Evolutionary conservation across 257 asterid genomes (phyloP), one percentile per base, ranked within the genome.

Genomic region (Plectranthus barbatus): DNA sequence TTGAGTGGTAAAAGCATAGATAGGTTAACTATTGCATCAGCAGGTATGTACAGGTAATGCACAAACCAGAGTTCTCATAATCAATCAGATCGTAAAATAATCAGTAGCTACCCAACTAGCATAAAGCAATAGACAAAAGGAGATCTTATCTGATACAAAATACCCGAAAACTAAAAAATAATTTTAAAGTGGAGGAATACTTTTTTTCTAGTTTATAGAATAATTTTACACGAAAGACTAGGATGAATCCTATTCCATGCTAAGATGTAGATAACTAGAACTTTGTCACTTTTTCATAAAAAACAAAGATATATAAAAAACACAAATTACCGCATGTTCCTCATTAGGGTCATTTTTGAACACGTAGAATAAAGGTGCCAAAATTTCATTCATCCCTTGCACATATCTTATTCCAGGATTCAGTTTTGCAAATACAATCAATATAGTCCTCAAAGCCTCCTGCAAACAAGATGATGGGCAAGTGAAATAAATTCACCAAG

Each of bases 321-420:
- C 44, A 64, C 55, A 56, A 70, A 92, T 68, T 68, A 84, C 99
- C 48, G 78, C 81, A 61, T 83, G 81, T 74, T 92, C 97, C 69
- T 85, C 95, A 48, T 70, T 76, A 14, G 95, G 86, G 59, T 92
- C 99, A 63, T 77, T 89, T 71, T 76, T 82, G 78, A 89, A 85
- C 69, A 86, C 88, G 37, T 83, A 89, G 70, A 66, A 92, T 24
- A 92, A 70, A 48, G 99, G 99, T 2, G 99, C 99, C 72, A 92
- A 74, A 54, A 92, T 62, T 84, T 92, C 98, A 78, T 92, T 92
- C 98, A 92, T 92, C 73, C 98, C 98, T 80, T 92, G 98, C 65
- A 92, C 99, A 31, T 92, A 92, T 92, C 95, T 85, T 77, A 92
- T 86, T 62, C 99, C 97, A 69, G 99, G 97, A 79, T 88, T 92